phyloP scores from a whole-genome alignment of 2,329 filamentous ascomycete species.

The Aspergillus neoniger region DNA sequence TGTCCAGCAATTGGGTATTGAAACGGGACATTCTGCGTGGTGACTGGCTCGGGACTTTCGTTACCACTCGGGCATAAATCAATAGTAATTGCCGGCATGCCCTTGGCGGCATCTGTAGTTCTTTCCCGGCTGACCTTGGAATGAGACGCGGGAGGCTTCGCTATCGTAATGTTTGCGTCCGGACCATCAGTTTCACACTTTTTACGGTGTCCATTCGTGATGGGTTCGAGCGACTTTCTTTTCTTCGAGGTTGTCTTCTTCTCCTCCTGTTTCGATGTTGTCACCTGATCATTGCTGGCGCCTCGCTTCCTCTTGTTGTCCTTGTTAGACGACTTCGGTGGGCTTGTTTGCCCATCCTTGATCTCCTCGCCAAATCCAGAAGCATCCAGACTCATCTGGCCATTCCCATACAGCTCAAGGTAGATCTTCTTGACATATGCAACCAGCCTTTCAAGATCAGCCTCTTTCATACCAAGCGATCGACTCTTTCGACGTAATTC shows the following conservation, averaged over 20 bases:
- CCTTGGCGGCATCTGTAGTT: background rate
- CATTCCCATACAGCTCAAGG: constrained; percentile 18
- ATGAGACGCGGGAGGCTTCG: background rate
- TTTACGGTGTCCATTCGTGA: background rate
- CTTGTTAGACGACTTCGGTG: constrained; percentile 11
- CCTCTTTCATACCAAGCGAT: constrained; percentile 19
- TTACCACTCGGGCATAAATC: background rate
- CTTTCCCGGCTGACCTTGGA: background rate
- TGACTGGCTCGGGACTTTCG: background rate
- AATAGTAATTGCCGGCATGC: background rate
- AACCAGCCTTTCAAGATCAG: constrained; percentile 17
- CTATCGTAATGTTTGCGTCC: background rate
- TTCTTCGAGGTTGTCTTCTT: background rate
- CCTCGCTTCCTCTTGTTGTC: constrained; percentile 10
- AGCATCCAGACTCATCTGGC: constrained; percentile 5
- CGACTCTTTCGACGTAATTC: constrained; percentile 23
- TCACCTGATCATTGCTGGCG: background rate
- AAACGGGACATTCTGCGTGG: background rate
- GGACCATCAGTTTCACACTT: background rate
- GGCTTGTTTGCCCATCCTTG: constrained; percentile 14
- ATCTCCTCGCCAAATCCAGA: constrained; percentile 28
- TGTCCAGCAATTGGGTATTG: background rate
- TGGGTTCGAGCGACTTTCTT: background rate
- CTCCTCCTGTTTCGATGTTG: background rate
- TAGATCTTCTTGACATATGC: constrained; percentile 27